Conservation (phyloP, 192 early-diverging fungal species). For the Umbelopsis ramanniana region DNA sequence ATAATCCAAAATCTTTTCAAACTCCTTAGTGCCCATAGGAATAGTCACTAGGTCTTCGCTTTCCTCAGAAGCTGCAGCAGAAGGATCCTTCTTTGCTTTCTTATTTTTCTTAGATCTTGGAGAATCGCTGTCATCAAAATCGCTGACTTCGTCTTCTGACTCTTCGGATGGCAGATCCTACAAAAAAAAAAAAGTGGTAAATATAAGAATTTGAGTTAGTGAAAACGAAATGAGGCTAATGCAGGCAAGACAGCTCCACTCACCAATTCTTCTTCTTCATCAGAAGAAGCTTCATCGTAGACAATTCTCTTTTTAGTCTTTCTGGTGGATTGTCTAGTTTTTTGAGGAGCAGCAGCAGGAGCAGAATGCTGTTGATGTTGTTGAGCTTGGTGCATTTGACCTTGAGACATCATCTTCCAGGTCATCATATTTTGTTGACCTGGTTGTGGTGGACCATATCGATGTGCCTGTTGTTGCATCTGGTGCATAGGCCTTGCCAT, state of each 20-base stretch:
- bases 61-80: conserved; percentile 21
- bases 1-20: conserved; percentile 60
- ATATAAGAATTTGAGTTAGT: not conserved
- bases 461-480: conserved; percentile 25
- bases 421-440: conserved; percentile 21
- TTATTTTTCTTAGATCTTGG: conserved; percentile 22
- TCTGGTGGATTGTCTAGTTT: conserved; percentile 21
- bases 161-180: conserved; percentile 35
- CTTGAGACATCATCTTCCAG: conserved; percentile 26
- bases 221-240: too few relatives aligned
- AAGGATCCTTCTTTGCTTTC: conserved; percentile 18
- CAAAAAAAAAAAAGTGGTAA: not conserved
- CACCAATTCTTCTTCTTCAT: conserved; percentile 35
- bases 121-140: conserved; percentile 34
- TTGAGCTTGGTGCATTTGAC: conserved; percentile 25
- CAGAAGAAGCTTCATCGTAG: conserved; percentile 34
- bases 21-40: conserved; percentile 52
- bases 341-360: not conserved
- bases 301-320: conserved; percentile 33
- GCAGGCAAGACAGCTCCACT: too few relatives aligned
- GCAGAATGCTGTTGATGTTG: conserved; percentile 1
- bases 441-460: conserved; percentile 8
- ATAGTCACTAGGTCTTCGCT: conserved; percentile 56
- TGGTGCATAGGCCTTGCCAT: not conserved
- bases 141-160: conserved; percentile 31